These are phyloP conservation scores for Penicillium psychrosexuale DNA, from an alignment of 2,329 filamentous ascomycete genomes.

Conservation along the genomic window DNA sequence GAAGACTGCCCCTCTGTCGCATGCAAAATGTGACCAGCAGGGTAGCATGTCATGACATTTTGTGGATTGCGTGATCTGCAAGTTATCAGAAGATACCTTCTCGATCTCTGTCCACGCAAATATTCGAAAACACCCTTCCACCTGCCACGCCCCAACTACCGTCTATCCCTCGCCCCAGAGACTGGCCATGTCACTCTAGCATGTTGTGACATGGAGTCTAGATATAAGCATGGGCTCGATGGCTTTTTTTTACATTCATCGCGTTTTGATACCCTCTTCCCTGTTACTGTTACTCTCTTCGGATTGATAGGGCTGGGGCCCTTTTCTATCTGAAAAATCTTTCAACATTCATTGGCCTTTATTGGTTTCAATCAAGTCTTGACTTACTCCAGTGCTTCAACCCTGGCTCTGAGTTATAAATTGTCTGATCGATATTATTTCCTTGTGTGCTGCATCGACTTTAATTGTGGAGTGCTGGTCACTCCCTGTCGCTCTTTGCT, in stretches of 20 bases:
- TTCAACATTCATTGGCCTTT: not conserved
- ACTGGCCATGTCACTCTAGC: not conserved
- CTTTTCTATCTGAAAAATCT: not conserved
- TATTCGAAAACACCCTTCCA: not conserved
- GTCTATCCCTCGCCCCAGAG: not conserved
- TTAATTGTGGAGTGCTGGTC: constrained; percentile 1
- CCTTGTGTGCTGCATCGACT: not conserved
- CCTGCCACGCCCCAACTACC: not conserved
- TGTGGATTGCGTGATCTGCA: not conserved
- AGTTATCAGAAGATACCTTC: not conserved
- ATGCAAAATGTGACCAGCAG: not conserved
- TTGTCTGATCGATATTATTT: not conserved
- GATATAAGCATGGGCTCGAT: not conserved
- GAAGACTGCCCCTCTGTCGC: not conserved
- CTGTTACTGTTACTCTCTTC: too few species aligned
- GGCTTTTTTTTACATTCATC: not conserved
- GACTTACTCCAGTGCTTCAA: not conserved
- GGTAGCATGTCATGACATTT: not conserved
- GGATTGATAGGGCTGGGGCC: constrained; percentile 1
- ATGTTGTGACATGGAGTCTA: not conserved
- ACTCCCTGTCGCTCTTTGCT: constrained; percentile 1
- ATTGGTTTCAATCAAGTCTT: not conserved
- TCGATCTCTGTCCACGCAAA: not conserved
- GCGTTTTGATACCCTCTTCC: not conserved
- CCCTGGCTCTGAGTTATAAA: constrained; percentile 1